phyloP scores from a whole-genome alignment of 148 eudicot species.

The Rheum nobile region DNA sequence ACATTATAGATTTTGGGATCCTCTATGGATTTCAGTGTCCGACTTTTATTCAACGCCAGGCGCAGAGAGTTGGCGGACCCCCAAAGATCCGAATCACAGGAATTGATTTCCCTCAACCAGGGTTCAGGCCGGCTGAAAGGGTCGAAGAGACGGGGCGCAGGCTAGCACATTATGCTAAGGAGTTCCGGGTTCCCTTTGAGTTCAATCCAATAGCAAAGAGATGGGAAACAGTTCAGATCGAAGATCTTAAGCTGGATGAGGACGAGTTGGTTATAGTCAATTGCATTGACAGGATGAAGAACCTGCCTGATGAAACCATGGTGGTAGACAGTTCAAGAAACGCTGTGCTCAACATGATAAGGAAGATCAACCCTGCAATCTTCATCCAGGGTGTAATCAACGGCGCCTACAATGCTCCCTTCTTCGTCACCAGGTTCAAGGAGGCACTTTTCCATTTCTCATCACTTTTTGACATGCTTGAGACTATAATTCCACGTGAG shows the following conservation, averaged over 20 bases:
- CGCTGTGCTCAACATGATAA: constrained; percentile 30
- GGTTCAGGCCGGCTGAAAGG: constrained; percentile 48
- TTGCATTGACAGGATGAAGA: constrained; percentile 41
- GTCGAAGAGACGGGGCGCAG: constrained; percentile 59
- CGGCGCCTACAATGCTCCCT: constrained; percentile 57
- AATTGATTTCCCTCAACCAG: constrained; percentile 60
- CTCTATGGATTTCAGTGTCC: constrained; percentile 74
- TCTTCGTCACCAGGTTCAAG: constrained; percentile 49
- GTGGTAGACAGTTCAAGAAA: constrained; percentile 39
- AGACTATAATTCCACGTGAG: constrained; percentile 42
- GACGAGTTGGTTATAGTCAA: constrained; percentile 45
- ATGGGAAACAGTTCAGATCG: constrained; percentile 45
- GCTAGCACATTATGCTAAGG: constrained; percentile 40
- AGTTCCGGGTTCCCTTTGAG: constrained; percentile 50
- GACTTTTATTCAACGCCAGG: constrained; percentile 37
- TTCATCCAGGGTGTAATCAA: constrained; percentile 49
- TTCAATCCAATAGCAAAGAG: constrained; percentile 43
- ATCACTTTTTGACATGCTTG: constrained; percentile 57
- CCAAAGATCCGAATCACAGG: constrained; percentile 55
- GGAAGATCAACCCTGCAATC: constrained; percentile 40
- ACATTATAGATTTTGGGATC: constrained; percentile 61
- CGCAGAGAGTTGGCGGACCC: constrained; percentile 40
- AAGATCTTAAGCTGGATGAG: constrained; percentile 42
- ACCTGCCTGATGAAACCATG: constrained; percentile 50
- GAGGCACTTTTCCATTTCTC: constrained; percentile 66